Percentiles rank a stretch among this genome's conserved stretches.
Evolutionary conservation across 768 basidiomycete genomes (phyloP).

Genomic region (Boletus pseudopeckii): DNA sequence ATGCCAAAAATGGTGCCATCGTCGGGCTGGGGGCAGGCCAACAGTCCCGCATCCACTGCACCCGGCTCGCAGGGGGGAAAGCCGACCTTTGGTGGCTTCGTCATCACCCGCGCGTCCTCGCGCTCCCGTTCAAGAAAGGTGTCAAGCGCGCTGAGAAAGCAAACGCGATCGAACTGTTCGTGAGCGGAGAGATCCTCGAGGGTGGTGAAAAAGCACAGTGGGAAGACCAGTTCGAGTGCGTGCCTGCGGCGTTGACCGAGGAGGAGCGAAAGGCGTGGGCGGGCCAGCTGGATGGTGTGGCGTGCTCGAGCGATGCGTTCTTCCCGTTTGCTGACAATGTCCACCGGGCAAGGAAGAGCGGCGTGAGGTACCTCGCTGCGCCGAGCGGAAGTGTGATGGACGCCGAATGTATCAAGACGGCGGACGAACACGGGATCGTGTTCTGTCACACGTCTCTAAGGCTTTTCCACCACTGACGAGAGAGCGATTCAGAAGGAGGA

Average conservation of each 20-base stretch:
- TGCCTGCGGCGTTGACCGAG: conserved; percentile 60
- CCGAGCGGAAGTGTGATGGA: conserved; percentile 98
- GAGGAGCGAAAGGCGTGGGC: conserved; percentile 77
- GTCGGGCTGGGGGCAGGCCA: conserved; percentile 97
- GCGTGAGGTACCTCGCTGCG: conserved; percentile 88
- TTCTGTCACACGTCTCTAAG: conserved; percentile 87
- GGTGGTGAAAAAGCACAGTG: conserved; percentile 88
- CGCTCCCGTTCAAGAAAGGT: conserved; percentile 94
- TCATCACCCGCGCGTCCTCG: conserved; percentile 90
- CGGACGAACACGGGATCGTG: conserved; percentile 88
- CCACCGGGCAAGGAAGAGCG: conserved; percentile 86
- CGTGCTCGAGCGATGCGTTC: conserved; percentile 96
- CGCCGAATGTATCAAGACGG: conserved; percentile 91
- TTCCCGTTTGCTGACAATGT: conserved; percentile 99
- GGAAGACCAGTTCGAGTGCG: conserved; percentile 80
- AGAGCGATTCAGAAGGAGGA: not conserved
- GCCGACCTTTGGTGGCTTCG: conserved; percentile 99
- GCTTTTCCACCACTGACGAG: conserved; percentile 78
- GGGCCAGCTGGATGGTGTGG: conserved; percentile 72
- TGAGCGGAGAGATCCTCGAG: conserved; percentile 83
- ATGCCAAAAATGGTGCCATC: conserved; percentile 87
- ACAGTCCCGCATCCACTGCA: conserved; percentile 99
- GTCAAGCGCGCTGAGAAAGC: conserved; percentile 98
- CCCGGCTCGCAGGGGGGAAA: conserved; percentile 93
- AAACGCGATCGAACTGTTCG: conserved; percentile 96